A percentile compares a stretch with the other conserved stretches of the same genome.
These are phyloP conservation scores for Phlebiopsis gigantea DNA, from an alignment of 768 basidiomycete genomes.

Conservation along the genomic window DNA sequence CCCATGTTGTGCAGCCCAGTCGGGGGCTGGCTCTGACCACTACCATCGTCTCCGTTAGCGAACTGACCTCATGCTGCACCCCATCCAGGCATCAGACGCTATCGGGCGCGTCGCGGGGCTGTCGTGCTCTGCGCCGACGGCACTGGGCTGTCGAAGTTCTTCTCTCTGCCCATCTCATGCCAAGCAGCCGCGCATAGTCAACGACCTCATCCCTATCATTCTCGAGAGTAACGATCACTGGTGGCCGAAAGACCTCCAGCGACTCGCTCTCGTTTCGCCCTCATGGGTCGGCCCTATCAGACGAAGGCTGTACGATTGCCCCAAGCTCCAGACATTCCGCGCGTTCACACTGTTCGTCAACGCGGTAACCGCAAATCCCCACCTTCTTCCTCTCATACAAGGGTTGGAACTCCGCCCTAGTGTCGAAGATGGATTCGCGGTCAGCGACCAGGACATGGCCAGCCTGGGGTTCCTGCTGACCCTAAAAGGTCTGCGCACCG, in stretches of 20 bases:
- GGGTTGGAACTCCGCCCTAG: slow-evolving; percentile 38
- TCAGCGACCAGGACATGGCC: slow-evolving; percentile 27
- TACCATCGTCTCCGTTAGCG: not conserved
- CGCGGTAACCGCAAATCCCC: slow-evolving; percentile 34
- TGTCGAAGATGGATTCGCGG: slow-evolving; percentile 7
- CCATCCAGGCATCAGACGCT: not conserved
- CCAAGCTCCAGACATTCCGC: slow-evolving; percentile 35
- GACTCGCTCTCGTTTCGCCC: slow-evolving; percentile 45
- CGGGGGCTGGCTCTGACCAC: not conserved
- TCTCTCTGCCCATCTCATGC: not conserved
- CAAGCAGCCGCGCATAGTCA: slow-evolving; percentile 30
- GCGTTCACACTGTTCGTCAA: slow-evolving; percentile 38
- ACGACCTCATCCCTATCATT: slow-evolving; percentile 49
- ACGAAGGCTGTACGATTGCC: slow-evolving; percentile 40
- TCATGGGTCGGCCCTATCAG: slow-evolving; percentile 41
- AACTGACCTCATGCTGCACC: not conserved
- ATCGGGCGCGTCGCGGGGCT: not conserved
- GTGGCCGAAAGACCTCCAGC: slow-evolving; percentile 48
- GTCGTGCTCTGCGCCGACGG: not conserved
- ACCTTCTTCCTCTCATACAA: slow-evolving; percentile 31
- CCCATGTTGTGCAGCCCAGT: not conserved
- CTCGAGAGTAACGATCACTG: slow-evolving; percentile 44
- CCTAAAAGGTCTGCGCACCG: not conserved
- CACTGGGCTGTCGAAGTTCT: not conserved
- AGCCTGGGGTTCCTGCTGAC: slow-evolving; percentile 37